These are phyloP conservation scores for Cryptococcus hybrid DNA, from an alignment of 1,284 basidiomycete genomes.

Conservation along the genomic window DNA sequence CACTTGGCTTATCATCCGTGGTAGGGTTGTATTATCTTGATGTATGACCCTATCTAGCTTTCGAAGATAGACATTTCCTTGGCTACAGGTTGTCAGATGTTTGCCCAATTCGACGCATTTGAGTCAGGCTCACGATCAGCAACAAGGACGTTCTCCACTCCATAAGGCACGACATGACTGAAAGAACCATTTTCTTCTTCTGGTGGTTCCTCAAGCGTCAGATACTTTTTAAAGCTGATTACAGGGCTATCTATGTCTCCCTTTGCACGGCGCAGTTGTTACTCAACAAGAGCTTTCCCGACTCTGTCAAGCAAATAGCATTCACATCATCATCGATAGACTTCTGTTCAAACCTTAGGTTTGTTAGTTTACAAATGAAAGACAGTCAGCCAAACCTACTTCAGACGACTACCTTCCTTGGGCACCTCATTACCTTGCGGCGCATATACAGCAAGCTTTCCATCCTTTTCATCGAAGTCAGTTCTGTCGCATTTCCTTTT, in stretches of 20 bases:
- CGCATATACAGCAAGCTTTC: neutral
- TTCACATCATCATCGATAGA: no score
- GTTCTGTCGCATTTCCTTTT: no score
- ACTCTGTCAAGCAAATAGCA: no score
- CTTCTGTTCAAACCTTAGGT: no score
- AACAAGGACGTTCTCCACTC: conserved; percentile 12
- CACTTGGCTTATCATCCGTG: conserved; percentile 13
- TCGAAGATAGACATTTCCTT: conserved; percentile 20
- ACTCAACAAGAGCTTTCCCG: no score
- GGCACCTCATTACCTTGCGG: neutral
- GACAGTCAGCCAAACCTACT: no score
- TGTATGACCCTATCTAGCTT: conserved; percentile 13
- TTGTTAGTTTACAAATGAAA: no score
- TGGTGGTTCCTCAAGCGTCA: no score
- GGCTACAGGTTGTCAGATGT: neutral
- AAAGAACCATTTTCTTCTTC: neutral
- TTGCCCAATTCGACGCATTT: neutral
- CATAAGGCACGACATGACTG: conserved; percentile 5
- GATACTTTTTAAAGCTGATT: no score
- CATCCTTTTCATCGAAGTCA: neutral
- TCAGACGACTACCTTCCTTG: no score
- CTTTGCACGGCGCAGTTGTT: no score
- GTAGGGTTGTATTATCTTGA: neutral
- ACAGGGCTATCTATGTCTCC: no score
- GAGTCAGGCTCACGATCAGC: conserved; percentile 17